Evolutionary conservation across 129 eudicot genomes (phyloP), one percentile per base, ranked within the genome.

Genomic region (Tagetes patula): DNA sequence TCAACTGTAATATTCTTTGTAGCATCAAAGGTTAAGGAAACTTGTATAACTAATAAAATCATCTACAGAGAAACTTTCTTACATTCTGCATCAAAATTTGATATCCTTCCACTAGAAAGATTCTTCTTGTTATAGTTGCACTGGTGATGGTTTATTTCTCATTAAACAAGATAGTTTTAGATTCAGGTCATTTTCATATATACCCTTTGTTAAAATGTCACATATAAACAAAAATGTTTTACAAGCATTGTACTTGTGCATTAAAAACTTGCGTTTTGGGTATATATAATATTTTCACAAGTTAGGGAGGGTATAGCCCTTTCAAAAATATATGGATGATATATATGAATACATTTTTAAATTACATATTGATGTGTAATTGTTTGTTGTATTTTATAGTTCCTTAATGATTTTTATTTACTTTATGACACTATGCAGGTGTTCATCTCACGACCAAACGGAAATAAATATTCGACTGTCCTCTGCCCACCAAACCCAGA

Each of bases 371-470:
- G 56, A 3, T 67, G 30, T 47, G 40, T 46, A 32, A 11, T 67
- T 7, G 13, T 41, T 65, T 39, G 27, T 63, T 72, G 42, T 64
- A 74, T 8, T 32, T 65, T 72, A 41, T 33, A n/a, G 49, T 53
- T 39, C 7, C 0, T n/a, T 33, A 46, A 27, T 69, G 56, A 48
- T 5, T 32, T 59, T 39, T 48, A 48, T 64, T 64, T 30, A 65
- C 46, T 34, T 33, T 55, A 43, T 67, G 67, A 54, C 49, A 67
- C 38, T 74, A 11, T 75, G 84, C 91, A 94, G 98, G 82, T 86
- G 50, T 94, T 94, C 80, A 90, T 94, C 77, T 86, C 98, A 65
- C 87, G 97, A 38, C 86, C 89, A 72, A 78, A 84, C 64, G 98
- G 96, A 65, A 81, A 85, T 46, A 90, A 77, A 74, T 77, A 82